Evolutionary conservation across 2,329 filamentous ascomycete genomes (phyloP).

Genomic region (Bertia moriformis): DNA sequence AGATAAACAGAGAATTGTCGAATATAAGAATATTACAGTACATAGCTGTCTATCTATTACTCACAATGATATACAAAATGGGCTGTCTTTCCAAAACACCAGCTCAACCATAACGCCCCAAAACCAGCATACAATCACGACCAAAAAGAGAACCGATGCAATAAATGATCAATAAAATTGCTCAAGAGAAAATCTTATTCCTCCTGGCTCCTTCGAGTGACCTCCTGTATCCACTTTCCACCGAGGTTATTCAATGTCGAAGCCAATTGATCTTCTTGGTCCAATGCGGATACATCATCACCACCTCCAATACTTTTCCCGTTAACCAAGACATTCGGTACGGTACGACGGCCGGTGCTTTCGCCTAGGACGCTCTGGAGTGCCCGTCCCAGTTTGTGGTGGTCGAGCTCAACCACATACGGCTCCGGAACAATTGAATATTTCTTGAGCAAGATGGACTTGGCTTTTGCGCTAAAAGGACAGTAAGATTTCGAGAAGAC

Average conservation of each 20-base stretch:
- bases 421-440: neutral
- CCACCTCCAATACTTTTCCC: neutral
- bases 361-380: neutral
- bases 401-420: neutral
- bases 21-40: no score
- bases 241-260: neutral
- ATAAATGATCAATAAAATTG: no score
- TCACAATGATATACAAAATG: no score
- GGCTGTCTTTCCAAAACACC: no score
- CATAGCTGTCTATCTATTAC: no score
- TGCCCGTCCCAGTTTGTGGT: neutral
- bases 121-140: no score
- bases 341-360: neutral
- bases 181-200: no score
- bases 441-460: neutral
- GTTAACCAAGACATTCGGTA: neutral
- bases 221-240: neutral
- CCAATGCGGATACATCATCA: neutral
- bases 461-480: neutral
- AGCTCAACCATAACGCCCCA: no score
- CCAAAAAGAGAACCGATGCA: no score
- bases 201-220: neutral
- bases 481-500: conserved; percentile 1
- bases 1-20: no score
- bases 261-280: neutral